A percentile compares a stretch with the other conserved stretches of the same genome.
Evolutionary conservation across 108 stramenopile genomes (phyloP).

Genomic region (Nitzschia palea): DNA sequence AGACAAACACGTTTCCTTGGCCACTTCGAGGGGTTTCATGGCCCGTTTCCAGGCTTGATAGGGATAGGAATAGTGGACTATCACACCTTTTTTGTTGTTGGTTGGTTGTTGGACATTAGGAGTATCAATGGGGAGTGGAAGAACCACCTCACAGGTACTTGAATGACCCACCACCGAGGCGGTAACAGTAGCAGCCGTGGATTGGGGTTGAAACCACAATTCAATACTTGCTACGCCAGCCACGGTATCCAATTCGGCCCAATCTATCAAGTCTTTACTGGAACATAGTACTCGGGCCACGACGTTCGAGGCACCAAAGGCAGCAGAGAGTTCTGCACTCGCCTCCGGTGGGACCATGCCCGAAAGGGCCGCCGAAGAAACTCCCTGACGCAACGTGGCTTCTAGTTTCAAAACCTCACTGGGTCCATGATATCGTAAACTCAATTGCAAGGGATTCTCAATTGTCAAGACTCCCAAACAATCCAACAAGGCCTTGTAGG

Average conservation of each 20-base stretch:
- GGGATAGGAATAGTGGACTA: slow-evolving; percentile 13
- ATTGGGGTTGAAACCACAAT: not conserved
- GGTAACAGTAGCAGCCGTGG: not conserved
- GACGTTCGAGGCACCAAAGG: slow-evolving; percentile 20
- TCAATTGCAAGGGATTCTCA: not conserved
- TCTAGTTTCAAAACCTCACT: slow-evolving; percentile 13
- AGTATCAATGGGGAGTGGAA: not conserved
- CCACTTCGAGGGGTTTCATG: slow-evolving; percentile 29
- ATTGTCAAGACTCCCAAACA: slow-evolving; percentile 21
- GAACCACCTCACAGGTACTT: slow-evolving; percentile 10
- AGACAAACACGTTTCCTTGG: slow-evolving; percentile 31
- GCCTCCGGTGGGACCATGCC: slow-evolving; percentile 27
- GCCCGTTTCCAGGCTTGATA: slow-evolving; percentile 18
- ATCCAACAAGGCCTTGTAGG: slow-evolving; percentile 22
- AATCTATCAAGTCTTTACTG: not conserved
- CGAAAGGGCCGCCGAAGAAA: slow-evolving; percentile 11
- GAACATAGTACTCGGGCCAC: slow-evolving; percentile 19
- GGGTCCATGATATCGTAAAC: not conserved
- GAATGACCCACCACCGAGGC: slow-evolving; percentile 16
- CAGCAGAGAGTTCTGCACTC: slow-evolving; percentile 13
- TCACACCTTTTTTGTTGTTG: not conserved
- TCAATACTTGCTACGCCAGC: slow-evolving; percentile 15
- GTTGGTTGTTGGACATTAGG: not conserved
- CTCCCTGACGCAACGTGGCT: not conserved
- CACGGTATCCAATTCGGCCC: slow-evolving; percentile 9